Percentiles rank a stretch among this genome's conserved stretches.
phyloP scores from a whole-genome alignment of 2,329 filamentous ascomycete species.

The Torrubiella hemipterigena region DNA sequence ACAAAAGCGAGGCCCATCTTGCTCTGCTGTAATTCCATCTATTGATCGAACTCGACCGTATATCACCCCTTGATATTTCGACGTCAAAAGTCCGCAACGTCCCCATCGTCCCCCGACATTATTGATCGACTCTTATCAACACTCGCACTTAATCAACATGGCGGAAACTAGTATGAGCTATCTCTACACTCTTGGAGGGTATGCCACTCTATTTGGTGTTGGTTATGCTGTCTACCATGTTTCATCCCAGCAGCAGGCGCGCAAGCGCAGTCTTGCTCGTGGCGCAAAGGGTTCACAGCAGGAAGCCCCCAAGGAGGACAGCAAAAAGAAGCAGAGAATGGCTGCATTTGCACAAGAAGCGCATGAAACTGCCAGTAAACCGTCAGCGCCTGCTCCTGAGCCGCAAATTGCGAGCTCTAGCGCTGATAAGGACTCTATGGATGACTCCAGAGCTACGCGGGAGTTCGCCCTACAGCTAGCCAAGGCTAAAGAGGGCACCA shows the following conservation, averaged over 20 bases:
- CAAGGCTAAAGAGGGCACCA: constrained; percentile 58
- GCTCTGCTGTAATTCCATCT: too few relatives aligned
- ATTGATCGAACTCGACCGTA: too few relatives aligned
- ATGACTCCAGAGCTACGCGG: constrained; percentile 55
- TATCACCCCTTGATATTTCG: too few relatives aligned
- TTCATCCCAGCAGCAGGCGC: constrained; percentile 19
- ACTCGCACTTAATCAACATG: too few relatives aligned
- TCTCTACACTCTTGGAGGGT: constrained; percentile 23
- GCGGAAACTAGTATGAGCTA: constrained; percentile 20
- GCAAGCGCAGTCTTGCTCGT: constrained; percentile 15
- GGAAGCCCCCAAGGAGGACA: constrained; percentile 26
- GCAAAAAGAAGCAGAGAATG: constrained; percentile 34
- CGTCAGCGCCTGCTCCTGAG: constrained; percentile 10
- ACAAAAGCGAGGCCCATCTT: too few relatives aligned
- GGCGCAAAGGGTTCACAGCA: constrained; percentile 15
- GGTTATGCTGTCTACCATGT: constrained; percentile 22
- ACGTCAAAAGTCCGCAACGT: too few relatives aligned
- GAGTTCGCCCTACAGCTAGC: constrained; percentile 68
- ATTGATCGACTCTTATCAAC: too few relatives aligned
- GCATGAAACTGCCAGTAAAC: constrained; percentile 19
- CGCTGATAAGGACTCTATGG: too few relatives aligned
- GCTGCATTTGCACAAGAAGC: constrained; percentile 26
- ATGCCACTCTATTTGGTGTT: constrained; percentile 22
- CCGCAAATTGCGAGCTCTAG: constrained; percentile 20
- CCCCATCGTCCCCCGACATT: too few relatives aligned